Conservation (phyloP, 2,329 filamentous ascomycete species). For the Lachnellula hyalina region DNA sequence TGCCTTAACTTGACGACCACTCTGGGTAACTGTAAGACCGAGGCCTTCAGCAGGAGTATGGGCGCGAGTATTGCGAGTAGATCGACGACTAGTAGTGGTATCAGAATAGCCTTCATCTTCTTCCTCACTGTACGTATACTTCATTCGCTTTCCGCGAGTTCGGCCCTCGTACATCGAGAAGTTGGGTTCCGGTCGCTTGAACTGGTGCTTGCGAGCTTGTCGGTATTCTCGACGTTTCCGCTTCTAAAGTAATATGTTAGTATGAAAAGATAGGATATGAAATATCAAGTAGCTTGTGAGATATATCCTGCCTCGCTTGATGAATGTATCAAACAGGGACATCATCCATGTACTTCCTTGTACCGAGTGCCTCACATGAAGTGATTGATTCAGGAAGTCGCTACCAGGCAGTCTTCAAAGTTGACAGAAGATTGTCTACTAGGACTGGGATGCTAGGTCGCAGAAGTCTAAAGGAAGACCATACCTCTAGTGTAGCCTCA, state of each 20-base stretch:
- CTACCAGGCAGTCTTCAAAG: neutral
- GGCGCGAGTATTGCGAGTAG: constrained; percentile 67
- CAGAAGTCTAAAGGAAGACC: constrained; percentile 20
- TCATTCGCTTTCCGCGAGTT: constrained; percentile 91
- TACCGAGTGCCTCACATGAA: too few species aligned
- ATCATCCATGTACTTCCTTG: too few species aligned
- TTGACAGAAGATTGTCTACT: neutral
- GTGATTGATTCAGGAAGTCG: neutral
- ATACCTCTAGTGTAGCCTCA: constrained; percentile 85
- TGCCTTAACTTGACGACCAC: constrained; percentile 76
- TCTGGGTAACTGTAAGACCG: constrained; percentile 67
- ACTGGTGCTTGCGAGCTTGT: constrained; percentile 66
- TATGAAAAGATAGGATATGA: constrained; percentile 13
- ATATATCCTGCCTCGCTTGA: neutral
- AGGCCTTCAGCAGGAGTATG: constrained; percentile 66
- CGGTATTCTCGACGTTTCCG: constrained; percentile 90
- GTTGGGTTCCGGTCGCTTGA: constrained; percentile 79
- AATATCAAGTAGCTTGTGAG: neutral
- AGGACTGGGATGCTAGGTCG: neutral
- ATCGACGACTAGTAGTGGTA: constrained; percentile 56
- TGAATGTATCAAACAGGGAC: too few species aligned
- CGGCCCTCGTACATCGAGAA: constrained; percentile 95
- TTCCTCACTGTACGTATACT: constrained; percentile 92
- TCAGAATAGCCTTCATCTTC: constrained; percentile 66
- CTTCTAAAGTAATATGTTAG: constrained; percentile 55